Conservation (phyloP, 2,329 filamentous ascomycete species). For the Alternaria brassicae region DNA sequence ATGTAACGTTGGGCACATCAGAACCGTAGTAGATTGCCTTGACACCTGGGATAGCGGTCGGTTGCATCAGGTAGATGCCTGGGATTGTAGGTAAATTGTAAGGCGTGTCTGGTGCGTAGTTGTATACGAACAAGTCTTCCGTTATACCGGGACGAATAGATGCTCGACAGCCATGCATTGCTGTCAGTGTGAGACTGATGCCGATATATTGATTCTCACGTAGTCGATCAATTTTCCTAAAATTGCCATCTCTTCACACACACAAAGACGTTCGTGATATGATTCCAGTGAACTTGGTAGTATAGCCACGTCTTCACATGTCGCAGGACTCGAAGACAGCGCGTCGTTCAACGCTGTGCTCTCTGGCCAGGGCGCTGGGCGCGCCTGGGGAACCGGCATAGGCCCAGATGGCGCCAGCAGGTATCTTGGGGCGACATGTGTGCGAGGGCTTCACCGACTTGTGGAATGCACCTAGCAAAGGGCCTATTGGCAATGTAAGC, state of each 20-base stretch:
- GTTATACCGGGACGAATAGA: slow-evolving; percentile 51
- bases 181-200: no score
- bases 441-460: slow-evolving; percentile 7
- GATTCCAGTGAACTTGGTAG: not conserved
- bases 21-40: not conserved
- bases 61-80: not conserved
- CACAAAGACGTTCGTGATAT: slow-evolving; percentile 24
- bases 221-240: no score
- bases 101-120: not conserved
- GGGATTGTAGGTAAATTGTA: not conserved
- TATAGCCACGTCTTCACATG: not conserved
- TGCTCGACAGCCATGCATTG: no score
- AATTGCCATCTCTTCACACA: slow-evolving; percentile 51
- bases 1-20: not conserved
- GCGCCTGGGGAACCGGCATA: not conserved
- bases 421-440: not conserved
- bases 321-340: not conserved
- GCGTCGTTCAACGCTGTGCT: slow-evolving; percentile 1
- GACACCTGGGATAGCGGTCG: not conserved
- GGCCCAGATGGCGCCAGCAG: slow-evolving; percentile 1
- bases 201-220: no score
- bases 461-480: not conserved
- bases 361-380: not conserved
- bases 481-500: slow-evolving; percentile 1
- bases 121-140: slow-evolving; percentile 10